Conservation (phyloP, 2,329 filamentous ascomycete species). For the Periconia digitata region DNA sequence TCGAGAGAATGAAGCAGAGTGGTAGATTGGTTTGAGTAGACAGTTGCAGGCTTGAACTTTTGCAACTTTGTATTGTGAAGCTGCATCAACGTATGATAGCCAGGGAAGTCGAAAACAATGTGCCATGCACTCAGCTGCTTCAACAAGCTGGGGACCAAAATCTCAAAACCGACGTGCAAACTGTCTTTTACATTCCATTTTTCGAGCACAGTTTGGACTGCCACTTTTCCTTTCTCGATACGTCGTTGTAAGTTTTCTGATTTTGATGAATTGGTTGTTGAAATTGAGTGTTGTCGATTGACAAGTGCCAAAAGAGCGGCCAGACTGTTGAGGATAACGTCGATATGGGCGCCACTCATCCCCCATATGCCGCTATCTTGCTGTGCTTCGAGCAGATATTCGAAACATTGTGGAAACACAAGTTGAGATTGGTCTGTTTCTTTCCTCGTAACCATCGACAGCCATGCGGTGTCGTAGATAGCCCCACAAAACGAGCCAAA, state of each 20-base stretch:
- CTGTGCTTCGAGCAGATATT: constrained; percentile 9
- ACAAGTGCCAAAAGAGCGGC: constrained; percentile 36
- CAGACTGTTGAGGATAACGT: constrained; percentile 39
- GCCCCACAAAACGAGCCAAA: constrained; percentile 8
- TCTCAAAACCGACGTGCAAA: constrained; percentile 40
- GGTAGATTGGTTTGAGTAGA: constrained; percentile 16
- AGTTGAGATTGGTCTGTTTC: background rate
- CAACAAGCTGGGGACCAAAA: constrained; percentile 37
- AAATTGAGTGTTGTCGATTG: constrained; percentile 9
- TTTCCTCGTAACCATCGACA: constrained; percentile 12
- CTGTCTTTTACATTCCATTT: constrained; percentile 31
- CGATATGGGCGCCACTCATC: constrained; percentile 25
- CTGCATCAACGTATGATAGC: background rate
- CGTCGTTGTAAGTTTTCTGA: background rate
- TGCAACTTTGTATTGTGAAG: constrained; percentile 9
- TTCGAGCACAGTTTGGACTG: constrained; percentile 21
- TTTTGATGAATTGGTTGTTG: constrained; percentile 8
- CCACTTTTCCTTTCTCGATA: constrained; percentile 17
- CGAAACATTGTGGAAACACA: constrained; percentile 11
- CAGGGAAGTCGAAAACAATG: constrained; percentile 30
- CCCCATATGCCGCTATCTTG: constrained; percentile 24
- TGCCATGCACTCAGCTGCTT: constrained; percentile 27
- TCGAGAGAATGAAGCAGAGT: constrained; percentile 44
- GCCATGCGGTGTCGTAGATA: constrained; percentile 18
- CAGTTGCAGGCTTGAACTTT: constrained; percentile 3